phyloP scores from a whole-genome alignment of 1,139 yeast species.

The Debaryomycetaceae sp. region DNA sequence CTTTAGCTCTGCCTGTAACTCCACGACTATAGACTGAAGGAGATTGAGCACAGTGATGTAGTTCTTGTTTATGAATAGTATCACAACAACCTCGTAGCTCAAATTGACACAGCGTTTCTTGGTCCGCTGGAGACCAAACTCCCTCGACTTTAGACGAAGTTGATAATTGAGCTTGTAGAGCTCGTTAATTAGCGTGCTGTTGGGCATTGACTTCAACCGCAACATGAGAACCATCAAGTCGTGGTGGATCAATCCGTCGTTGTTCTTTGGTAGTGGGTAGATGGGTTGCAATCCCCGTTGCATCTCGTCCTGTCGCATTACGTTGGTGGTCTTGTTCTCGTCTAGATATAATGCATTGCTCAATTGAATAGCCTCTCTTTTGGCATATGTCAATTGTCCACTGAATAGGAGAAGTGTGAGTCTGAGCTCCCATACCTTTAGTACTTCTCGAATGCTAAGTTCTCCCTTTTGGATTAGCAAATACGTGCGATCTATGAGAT shows the following conservation, averaged over 20 bases:
- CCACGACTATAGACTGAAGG: conserved; percentile 19
- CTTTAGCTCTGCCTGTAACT: conserved; percentile 7
- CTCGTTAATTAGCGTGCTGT: conserved; percentile 34
- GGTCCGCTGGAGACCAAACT: conserved; percentile 4
- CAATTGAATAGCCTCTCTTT: conserved; percentile 35
- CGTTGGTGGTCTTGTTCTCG: conserved; percentile 20
- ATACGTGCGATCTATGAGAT: conserved; percentile 14
- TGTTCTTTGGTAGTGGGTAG: conserved; percentile 38
- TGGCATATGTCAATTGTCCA: conserved; percentile 28
- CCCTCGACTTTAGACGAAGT: conserved; percentile 18
- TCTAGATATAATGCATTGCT: conserved; percentile 33
- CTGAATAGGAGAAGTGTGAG: conserved; percentile 29
- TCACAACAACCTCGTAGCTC: conserved; percentile 32
- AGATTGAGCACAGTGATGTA: conserved; percentile 26
- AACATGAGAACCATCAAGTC: conserved; percentile 27
- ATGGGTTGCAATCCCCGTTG: conserved; percentile 11
- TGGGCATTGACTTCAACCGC: conserved; percentile 38
- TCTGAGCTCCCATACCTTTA: conserved; percentile 39
- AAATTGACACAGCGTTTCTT: conserved; percentile 21
- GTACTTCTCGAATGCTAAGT: conserved; percentile 8
- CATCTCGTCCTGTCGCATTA: not conserved
- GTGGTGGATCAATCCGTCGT: conserved; percentile 22
- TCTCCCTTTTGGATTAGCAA: conserved; percentile 11
- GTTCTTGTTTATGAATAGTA: conserved; percentile 29
- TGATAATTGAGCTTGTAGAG: conserved; percentile 41